Base-by-base conservation (phyloP, 2,329 filamentous ascomycete genomes). In the Huntiella decipiens region DNA sequence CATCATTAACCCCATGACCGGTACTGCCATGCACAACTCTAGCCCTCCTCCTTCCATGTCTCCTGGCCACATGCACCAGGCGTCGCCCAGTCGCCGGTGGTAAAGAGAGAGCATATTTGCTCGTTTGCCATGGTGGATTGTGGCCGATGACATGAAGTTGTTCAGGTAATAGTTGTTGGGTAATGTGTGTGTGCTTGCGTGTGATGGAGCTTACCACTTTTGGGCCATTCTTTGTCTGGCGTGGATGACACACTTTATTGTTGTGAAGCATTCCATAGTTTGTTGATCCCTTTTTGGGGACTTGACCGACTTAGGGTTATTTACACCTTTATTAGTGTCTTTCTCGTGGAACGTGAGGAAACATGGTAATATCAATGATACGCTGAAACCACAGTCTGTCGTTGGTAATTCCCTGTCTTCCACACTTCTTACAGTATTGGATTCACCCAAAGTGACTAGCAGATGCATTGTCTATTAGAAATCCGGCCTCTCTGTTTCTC, bases 1-100 rank as follows among this genome's bases (percentile, higher is more conserved):
- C 50, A 98, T 98, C 61, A 84, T 96, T 64, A 93, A 98, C 70
- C 91, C 91, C 46, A 82, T 75, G 54, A 95, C 88, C 48, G 86
- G 91, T 58, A 77, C 86, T 61, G 74, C 77, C 57, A 80, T 95
- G 68, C 79, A 85, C 47, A 43, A 43, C 37, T 38, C 46, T 19
- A 93, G 85, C 66, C 88, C 88, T 54, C 85, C 88, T 19, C 79
- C 79, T 37, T 78, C 74, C 50, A 71, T 77, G 38, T 78, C 74
- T 38, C 75, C 75, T 51, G 66, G 66, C 58, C 67, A 73, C 59
- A 70, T 78, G 67, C 71, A 73, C 57, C 13, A 31, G 28, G 39
- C 7, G 37, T 70, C 22, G 19, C 55, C 61, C 45, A 63, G 73
- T 52, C 64, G 68, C 51, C 66, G 69, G 53, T 76, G 72, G 72